Percentiles rank a stretch among this genome's conserved stretches.
Conservation (phyloP, 345 rosid genomes). For the Turritis glabra region DNA sequence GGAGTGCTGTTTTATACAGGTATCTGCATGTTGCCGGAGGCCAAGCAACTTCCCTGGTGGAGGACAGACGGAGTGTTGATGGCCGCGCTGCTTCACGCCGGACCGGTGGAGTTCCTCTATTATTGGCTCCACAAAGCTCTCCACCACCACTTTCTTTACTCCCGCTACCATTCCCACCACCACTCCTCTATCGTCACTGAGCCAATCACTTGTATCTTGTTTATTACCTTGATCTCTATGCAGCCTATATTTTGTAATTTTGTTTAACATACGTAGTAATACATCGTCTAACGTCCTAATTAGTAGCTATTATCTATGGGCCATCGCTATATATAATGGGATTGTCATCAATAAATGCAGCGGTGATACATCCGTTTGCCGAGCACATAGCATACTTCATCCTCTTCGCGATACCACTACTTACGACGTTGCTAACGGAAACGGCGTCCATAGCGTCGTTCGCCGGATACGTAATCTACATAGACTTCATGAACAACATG, state of each 20-base stretch:
- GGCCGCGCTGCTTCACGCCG: slow-evolving; percentile 53
- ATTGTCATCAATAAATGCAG: slow-evolving; percentile 38
- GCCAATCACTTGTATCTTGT: slow-evolving; percentile 63
- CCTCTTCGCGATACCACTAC: slow-evolving; percentile 49
- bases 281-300: neutral
- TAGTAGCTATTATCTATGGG: slow-evolving; percentile 2
- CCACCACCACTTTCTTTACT: slow-evolving; percentile 82
- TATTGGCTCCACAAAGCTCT: slow-evolving; percentile 82
- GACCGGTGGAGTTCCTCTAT: slow-evolving; percentile 80
- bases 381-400: slow-evolving; percentile 56
- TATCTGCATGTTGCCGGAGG: slow-evolving; percentile 16
- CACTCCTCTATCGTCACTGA: slow-evolving; percentile 85
- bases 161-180: slow-evolving; percentile 93
- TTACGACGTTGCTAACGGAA: slow-evolving; percentile 35
- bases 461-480: slow-evolving; percentile 44
- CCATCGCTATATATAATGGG: neutral
- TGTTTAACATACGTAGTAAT: neutral
- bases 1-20: slow-evolving; percentile 51
- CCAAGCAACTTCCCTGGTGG: slow-evolving; percentile 57
- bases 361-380: slow-evolving; percentile 68
- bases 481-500: slow-evolving; percentile 48
- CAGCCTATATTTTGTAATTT: neutral
- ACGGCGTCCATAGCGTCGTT: slow-evolving; percentile 39
- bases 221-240: neutral
- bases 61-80: slow-evolving; percentile 56